Base-by-base conservation (phyloP, 1,284 basidiomycete species). In the Cryptococcus sp. region DNA sequence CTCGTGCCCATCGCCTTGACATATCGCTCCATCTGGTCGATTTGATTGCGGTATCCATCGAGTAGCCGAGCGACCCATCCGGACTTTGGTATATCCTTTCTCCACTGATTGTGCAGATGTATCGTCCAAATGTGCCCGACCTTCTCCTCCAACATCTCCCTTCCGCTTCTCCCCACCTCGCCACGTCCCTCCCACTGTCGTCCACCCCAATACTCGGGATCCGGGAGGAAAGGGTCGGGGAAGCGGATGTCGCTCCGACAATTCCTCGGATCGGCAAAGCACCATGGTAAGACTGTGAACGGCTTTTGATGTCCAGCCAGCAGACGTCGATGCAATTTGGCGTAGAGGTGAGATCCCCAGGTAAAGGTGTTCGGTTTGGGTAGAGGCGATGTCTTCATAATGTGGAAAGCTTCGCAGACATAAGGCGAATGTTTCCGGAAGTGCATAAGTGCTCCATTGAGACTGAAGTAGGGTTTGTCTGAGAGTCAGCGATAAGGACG, bases 71-170 rank as follows among this genome's bases (percentile, higher is more conserved):
- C 82, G 0, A 95, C 80, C 89, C 90, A 91, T 0, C 90, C 87
- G 12, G 74, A 78, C 39, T 69, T 69, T 0, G 89, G 87, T 60
- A 86, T 94, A 38, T 73, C 65, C 75, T 87, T 90, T 47, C 83
- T 79, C 91, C 91, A 95, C 67, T 90, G 88, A 72, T 94, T 94
- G 70, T 95, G 92, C 58, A 97, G 66, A 74, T 93, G 91, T 24
- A 97, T 81, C 0, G 83, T 80, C 73, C 91, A 95, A 7, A 94
- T 79, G 51, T 84, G 78, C 7, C 76, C 70, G n/a, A 92, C 73
- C 51, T 78, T 80, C 28, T 71, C 62, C 61, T 90, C 83, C 26
- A 93, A 74, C 18, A 64, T 37, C 54, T 68, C 62, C 11, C 60
- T 50, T 12, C 67, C 64, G 5, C 53, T 51, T 33, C 51, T 44